Percentiles rank a stretch among this genome's conserved stretches.
phyloP scores from a whole-genome alignment of 306 rosid species.

The Senna siamea region DNA sequence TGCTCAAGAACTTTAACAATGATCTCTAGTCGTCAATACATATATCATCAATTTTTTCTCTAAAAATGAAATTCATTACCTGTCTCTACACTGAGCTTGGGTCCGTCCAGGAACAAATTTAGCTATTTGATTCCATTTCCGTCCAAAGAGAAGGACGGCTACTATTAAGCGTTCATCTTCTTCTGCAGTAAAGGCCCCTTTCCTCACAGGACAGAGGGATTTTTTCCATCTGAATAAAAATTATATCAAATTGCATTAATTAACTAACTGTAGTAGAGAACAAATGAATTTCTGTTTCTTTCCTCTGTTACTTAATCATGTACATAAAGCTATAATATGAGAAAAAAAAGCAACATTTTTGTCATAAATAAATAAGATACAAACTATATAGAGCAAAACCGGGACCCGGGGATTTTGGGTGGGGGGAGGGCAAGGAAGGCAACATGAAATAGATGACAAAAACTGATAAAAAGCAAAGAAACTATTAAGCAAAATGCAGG shows the following conservation, averaged over 20 bases:
- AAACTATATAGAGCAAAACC: not conserved
- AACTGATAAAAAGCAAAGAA: no score
- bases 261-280: slow-evolving; percentile 22
- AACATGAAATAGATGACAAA: not conserved
- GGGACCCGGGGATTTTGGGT: no score
- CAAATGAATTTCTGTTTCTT: not conserved
- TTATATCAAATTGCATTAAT: slow-evolving; percentile 25
- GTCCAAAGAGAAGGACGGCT: slow-evolving; percentile 90
- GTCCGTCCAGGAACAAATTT: slow-evolving; percentile 86
- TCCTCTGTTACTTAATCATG: slow-evolving; percentile 16
- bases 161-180: slow-evolving; percentile 80
- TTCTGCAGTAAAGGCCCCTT: slow-evolving; percentile 71
- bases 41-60: not conserved
- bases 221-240: slow-evolving; percentile 78
- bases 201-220: slow-evolving; percentile 75
- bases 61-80: slow-evolving; percentile 50
- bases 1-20: slow-evolving; percentile 33
- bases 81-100: slow-evolving; percentile 95
- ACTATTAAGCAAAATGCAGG: not conserved
- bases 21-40: slow-evolving; percentile 27
- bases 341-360: not conserved
- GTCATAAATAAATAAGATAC: not conserved
- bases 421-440: no score
- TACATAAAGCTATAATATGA: not conserved
- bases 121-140: slow-evolving; percentile 88